These are phyloP conservation scores for Talaromyces sp. DNA, from an alignment of 2,329 filamentous ascomycete species.

Conservation along the genomic window DNA sequence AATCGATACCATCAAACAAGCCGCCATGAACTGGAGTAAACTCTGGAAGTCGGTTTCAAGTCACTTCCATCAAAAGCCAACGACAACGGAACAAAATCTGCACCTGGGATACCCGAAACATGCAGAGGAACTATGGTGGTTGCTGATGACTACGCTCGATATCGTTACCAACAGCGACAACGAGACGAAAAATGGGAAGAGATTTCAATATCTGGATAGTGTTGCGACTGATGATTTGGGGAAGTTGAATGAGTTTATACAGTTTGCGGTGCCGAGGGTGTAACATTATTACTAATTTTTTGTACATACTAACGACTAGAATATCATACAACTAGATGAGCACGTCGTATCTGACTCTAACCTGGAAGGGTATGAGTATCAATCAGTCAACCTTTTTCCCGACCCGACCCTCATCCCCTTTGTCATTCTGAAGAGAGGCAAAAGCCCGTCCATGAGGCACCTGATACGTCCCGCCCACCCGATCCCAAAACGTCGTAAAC, in stretches of 20 bases:
- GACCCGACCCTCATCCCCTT: background rate
- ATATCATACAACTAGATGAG: background rate
- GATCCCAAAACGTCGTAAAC: slow-evolving; percentile 80
- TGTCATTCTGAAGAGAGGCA: no score
- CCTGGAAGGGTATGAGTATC: background rate
- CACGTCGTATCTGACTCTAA: background rate
- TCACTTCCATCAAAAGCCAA: background rate
- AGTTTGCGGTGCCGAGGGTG: slow-evolving; percentile 20
- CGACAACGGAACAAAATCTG: slow-evolving; percentile 23
- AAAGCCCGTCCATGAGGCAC: slow-evolving; percentile 18
- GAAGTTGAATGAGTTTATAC: slow-evolving; percentile 31
- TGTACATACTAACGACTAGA: background rate
- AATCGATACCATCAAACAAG: slow-evolving; percentile 25
- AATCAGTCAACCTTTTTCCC: background rate
- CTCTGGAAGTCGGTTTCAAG: slow-evolving; percentile 26
- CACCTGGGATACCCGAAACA: slow-evolving; percentile 32
- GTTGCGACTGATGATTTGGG: slow-evolving; percentile 30
- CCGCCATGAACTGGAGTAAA: slow-evolving; percentile 28
- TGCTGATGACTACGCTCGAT: slow-evolving; percentile 28
- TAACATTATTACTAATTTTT: background rate
- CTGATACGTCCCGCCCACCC: slow-evolving; percentile 71
- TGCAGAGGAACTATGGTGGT: slow-evolving; percentile 31
- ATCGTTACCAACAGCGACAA: slow-evolving; percentile 4
- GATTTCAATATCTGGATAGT: slow-evolving; percentile 26
- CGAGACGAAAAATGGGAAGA: slow-evolving; percentile 12